These are phyloP conservation scores for Lotus japonicus DNA, from an alignment of 306 rosid genomes.

Conservation along the genomic window DNA sequence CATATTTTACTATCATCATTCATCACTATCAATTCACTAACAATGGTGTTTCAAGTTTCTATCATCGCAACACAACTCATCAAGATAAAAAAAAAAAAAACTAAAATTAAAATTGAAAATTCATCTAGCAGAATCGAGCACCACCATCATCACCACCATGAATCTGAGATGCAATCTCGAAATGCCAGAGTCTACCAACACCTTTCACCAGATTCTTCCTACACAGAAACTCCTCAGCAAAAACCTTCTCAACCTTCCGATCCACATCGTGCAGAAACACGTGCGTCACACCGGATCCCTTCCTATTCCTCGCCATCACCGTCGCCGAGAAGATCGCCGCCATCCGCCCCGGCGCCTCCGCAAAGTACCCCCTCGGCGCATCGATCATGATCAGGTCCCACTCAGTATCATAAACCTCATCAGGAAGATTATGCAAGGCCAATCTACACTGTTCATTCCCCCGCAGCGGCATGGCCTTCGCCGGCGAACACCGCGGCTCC, in stretches of 20 bases:
- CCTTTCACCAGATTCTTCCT: conserved; percentile 50
- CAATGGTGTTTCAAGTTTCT: too few species aligned
- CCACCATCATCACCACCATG: not conserved
- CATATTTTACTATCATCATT: too few species aligned
- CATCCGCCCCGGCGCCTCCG: conserved; percentile 87
- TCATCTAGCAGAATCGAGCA: conserved; percentile 30
- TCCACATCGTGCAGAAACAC: conserved; percentile 79
- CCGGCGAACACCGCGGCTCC: conserved; percentile 43
- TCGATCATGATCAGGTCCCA: conserved; percentile 90
- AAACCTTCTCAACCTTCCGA: conserved; percentile 68
- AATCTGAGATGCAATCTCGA: conserved; percentile 31
- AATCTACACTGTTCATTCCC: conserved; percentile 51
- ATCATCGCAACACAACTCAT: too few species aligned
- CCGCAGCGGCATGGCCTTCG: conserved; percentile 24
- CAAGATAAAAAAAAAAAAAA: not conserved
- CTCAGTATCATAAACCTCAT: conserved; percentile 55
- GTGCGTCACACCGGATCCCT: conserved; percentile 75
- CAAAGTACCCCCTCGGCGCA: conserved; percentile 71
- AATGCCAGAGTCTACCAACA: conserved; percentile 81
- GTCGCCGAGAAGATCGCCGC: conserved; percentile 70
- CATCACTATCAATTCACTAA: too few species aligned
- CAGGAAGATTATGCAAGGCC: conserved; percentile 57
- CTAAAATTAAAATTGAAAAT: not conserved
- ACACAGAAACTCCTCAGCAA: conserved; percentile 72
- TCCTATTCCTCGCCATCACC: conserved; percentile 64